Conservation (phyloP, 306 rosid species). For the Dryas octopetala region DNA sequence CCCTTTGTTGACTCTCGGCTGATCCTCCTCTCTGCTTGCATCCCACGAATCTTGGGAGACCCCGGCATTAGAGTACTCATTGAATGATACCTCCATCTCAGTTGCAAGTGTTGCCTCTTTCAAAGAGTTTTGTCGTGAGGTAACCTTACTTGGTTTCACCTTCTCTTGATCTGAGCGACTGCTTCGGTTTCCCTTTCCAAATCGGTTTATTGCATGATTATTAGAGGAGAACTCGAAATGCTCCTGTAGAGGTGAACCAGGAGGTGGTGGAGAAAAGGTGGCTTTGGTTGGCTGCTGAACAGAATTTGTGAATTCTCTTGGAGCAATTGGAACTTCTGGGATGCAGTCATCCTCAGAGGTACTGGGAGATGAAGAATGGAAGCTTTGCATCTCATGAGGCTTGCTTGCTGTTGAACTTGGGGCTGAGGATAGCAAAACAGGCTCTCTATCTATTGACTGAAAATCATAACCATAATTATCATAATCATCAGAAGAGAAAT, state of each 20-base stretch:
- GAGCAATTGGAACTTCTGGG: constrained; percentile 47
- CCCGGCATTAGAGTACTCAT: constrained; percentile 68
- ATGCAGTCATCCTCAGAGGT: constrained; percentile 75
- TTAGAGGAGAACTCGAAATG: constrained; percentile 61
- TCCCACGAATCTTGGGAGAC: constrained; percentile 75
- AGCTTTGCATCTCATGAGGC: constrained; percentile 65
- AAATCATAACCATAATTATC: constrained; percentile 80
- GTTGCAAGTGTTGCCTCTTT: constrained; percentile 75
- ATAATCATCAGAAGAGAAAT: constrained; percentile 89
- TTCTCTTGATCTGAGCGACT: constrained; percentile 76
- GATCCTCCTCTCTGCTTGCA: constrained; percentile 63
- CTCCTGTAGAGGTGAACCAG: constrained; percentile 78
- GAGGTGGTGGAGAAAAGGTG: constrained; percentile 54
- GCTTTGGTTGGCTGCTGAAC: constrained; percentile 44
- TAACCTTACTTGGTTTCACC: constrained; percentile 57
- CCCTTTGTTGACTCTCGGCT: constrained; percentile 55
- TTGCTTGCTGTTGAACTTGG: constrained; percentile 49
- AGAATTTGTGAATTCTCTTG: constrained; percentile 43
- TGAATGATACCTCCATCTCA: constrained; percentile 81
- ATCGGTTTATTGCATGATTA: constrained; percentile 51
- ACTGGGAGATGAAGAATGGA: constrained; percentile 69
- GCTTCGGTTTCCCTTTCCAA: constrained; percentile 73
- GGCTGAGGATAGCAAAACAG: constrained; percentile 42
- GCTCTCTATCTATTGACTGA: constrained; percentile 74
- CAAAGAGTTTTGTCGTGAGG: constrained; percentile 70